phyloP scores from a whole-genome alignment of 352 stramenopile species.

The Phytophthora podocarpi region DNA sequence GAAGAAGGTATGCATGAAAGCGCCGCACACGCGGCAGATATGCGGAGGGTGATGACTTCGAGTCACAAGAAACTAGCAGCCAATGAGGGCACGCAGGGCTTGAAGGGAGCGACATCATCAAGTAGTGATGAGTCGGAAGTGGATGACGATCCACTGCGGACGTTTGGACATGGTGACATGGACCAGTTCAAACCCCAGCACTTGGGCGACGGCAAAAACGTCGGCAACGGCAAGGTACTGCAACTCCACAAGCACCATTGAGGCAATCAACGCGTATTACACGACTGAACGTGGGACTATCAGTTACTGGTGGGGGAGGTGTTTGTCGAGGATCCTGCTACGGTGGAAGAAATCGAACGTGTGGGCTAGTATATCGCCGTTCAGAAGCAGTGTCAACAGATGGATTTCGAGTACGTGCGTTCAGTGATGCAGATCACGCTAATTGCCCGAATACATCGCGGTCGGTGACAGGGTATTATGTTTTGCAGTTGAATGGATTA shows the following conservation, averaged over 20 bases:
- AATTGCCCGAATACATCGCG: neutral
- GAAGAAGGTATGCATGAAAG: neutral
- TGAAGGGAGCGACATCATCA: neutral
- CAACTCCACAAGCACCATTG: neutral
- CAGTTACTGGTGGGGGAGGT: neutral
- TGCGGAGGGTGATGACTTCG: neutral
- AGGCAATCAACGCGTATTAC: neutral
- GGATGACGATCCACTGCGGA: neutral
- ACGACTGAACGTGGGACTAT: neutral
- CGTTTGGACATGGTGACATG: neutral
- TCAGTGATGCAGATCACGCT: constrained; percentile 3
- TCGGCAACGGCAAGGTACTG: neutral
- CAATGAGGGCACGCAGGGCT: neutral
- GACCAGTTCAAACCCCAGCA: neutral
- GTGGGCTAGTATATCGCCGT: neutral
- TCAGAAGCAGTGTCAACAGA: neutral
- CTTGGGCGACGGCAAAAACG: neutral
- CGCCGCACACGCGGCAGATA: neutral
- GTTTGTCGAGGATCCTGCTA: neutral
- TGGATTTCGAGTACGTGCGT: neutral
- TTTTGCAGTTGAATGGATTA: constrained; percentile 1
- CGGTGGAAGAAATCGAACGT: neutral
- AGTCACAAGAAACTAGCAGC: neutral
- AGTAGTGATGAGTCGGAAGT: neutral
- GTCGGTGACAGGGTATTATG: too few relatives aligned